Evolutionary conservation across 352 stramenopile species (phyloP).

Genomic region (Phytophthora megakarya): DNA sequence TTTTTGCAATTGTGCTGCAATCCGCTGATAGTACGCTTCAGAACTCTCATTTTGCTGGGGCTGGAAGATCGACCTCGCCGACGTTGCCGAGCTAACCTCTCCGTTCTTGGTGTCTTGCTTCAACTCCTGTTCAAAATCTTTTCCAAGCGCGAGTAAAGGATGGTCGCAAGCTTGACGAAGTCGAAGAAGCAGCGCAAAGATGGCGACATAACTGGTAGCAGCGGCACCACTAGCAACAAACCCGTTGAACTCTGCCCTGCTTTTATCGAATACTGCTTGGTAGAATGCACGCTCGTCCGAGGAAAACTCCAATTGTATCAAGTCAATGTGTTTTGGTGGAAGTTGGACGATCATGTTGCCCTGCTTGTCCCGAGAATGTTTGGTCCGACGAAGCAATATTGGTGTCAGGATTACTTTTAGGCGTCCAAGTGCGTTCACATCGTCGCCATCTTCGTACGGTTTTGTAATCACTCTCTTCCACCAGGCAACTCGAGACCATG

Average conservation of each 20-base stretch:
- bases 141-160: conserved; percentile 82
- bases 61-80: conserved; percentile 43
- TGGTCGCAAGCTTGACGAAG: conserved; percentile 92
- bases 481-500: conserved; percentile 82
- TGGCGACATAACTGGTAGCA: conserved; percentile 85
- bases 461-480: conserved; percentile 84
- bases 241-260: conserved; percentile 88
- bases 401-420: conserved; percentile 74
- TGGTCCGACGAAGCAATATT: conserved; percentile 88
- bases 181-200: conserved; percentile 87
- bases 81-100: not conserved
- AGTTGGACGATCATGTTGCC: conserved; percentile 75
- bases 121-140: conserved; percentile 56
- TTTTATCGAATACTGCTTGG: conserved; percentile 82
- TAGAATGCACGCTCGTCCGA: conserved; percentile 85
- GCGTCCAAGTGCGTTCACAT: conserved; percentile 54
- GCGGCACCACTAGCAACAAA: conserved; percentile 80
- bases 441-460: conserved; percentile 78
- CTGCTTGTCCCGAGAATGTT: conserved; percentile 66
- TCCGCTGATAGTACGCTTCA: conserved; percentile 66
- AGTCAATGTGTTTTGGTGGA: conserved; percentile 70
- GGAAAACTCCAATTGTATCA: conserved; percentile 76
- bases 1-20: conserved; percentile 54
- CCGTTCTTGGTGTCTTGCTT: conserved; percentile 10
- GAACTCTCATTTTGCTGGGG: conserved; percentile 54